Evolutionary conservation across 2,329 filamentous ascomycete species (phyloP).

Genomic region (Cercospora brassicicola): DNA sequence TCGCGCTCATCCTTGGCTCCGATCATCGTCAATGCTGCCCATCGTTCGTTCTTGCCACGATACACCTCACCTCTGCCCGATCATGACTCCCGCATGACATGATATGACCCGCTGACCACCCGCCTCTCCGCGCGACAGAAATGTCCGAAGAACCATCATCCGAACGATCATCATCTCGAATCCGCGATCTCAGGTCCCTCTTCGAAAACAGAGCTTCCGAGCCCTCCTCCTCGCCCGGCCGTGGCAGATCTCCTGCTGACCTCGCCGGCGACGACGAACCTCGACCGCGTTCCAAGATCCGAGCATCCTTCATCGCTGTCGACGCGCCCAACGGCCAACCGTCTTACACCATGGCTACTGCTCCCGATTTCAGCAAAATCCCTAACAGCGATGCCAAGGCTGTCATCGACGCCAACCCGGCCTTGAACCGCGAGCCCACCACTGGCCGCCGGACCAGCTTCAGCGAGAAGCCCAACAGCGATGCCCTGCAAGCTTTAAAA

Average conservation of each 20-base stretch:
- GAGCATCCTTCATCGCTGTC: conserved; percentile 52
- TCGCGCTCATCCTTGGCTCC: conserved; percentile 3
- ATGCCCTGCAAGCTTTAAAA: conserved; percentile 41
- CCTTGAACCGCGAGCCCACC: conserved; percentile 29
- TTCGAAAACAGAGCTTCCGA: conserved; percentile 48
- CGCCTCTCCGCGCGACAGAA: conserved; percentile 38
- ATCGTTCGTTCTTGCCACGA: conserved; percentile 5
- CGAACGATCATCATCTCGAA: conserved; percentile 43
- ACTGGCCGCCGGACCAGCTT: conserved; percentile 42
- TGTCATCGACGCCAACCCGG: conserved; percentile 15
- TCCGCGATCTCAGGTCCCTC: conserved; percentile 52
- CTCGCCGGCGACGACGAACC: conserved; percentile 33
- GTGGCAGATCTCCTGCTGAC: conserved; percentile 47
- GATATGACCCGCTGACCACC: conserved; percentile 15
- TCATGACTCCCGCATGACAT: conserved; percentile 2
- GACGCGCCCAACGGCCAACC: conserved; percentile 33
- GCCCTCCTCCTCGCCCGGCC: conserved; percentile 30
- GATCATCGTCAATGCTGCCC: conserved; percentile 7
- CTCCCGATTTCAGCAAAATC: conserved; percentile 16
- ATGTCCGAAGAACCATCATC: conserved; percentile 42
- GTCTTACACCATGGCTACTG: conserved; percentile 24
- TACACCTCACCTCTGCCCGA: conserved; percentile 8
- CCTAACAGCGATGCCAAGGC: conserved; percentile 18
- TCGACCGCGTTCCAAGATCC: conserved; percentile 47
- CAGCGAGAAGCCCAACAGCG: conserved; percentile 41